Evolutionary conservation across 495 filamentous ascomycete genomes (phyloP).

Genomic region (Melanomma pulvis-pyrius): DNA sequence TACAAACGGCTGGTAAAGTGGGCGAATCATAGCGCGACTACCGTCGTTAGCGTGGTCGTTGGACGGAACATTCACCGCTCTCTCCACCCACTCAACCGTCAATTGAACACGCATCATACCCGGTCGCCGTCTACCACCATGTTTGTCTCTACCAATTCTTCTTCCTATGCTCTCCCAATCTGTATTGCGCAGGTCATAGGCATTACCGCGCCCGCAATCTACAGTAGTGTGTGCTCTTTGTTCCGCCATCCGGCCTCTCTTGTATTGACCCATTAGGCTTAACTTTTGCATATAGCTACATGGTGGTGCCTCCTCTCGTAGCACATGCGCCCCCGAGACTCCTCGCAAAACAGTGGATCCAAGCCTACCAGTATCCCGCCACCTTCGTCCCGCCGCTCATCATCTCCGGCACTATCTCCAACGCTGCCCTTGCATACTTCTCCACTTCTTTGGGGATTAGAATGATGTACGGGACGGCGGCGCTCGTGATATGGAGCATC

Average conservation of each 20-base stretch:
- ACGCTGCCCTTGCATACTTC: constrained; percentile 30
- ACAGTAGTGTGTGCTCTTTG: constrained; percentile 14
- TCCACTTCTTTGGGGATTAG: not conserved
- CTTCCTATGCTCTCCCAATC: constrained; percentile 1
- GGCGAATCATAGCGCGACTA: not conserved
- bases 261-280: constrained; percentile 7
- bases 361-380: constrained; percentile 39
- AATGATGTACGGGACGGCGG: constrained; percentile 27
- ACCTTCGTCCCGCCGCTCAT: constrained; percentile 42
- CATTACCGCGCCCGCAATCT: constrained; percentile 25
- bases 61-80: not conserved
- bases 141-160: not conserved
- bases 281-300: constrained; percentile 28
- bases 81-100: not conserved
- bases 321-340: constrained; percentile 34
- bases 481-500: constrained; percentile 35
- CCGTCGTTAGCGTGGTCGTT: not conserved
- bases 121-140: not conserved
- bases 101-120: too few species aligned
- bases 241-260: not conserved
- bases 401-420: constrained; percentile 33
- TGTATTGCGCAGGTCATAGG: constrained; percentile 19
- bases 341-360: constrained; percentile 43
- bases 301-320: constrained; percentile 30
- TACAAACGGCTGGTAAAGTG: not conserved